Evolutionary conservation across 176 grass and related monocot genomes (phyloP).

Genomic region (Bothriochloa decipiens): DNA sequence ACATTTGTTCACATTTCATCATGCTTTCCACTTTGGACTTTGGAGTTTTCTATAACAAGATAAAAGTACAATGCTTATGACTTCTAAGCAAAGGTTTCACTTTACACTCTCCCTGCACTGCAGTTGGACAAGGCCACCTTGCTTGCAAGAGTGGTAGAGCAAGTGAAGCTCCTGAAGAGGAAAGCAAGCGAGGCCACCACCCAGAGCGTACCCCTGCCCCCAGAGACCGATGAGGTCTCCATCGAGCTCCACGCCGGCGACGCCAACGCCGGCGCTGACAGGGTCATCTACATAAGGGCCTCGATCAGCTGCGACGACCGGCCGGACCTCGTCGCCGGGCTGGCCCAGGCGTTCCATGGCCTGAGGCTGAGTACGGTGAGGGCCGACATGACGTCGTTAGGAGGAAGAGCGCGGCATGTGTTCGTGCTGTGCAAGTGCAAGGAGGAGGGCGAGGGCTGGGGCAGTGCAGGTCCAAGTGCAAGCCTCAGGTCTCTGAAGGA

Average conservation of each 20-base stretch:
- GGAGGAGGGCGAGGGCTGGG: slow-evolving; percentile 18
- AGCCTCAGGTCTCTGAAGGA: slow-evolving; percentile 50
- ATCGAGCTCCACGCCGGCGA: slow-evolving; percentile 30
- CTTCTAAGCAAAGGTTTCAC: neutral
- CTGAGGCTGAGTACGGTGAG: slow-evolving; percentile 46
- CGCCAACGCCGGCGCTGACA: neutral
- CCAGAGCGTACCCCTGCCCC: neutral
- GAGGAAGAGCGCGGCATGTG: slow-evolving; percentile 49
- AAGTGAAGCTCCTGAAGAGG: slow-evolving; percentile 66
- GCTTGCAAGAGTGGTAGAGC: slow-evolving; percentile 66
- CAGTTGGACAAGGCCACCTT: slow-evolving; percentile 83
- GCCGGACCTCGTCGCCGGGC: slow-evolving; percentile 45
- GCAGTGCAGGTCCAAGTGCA: neutral
- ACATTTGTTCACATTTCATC: slow-evolving; percentile 34
- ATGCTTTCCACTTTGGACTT: neutral
- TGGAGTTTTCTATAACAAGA: slow-evolving; percentile 12
- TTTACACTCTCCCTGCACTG: neutral
- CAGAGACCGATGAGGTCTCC: slow-evolving; percentile 45
- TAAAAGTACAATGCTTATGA: neutral
- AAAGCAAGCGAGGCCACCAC: slow-evolving; percentile 42
- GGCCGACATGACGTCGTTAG: slow-evolving; percentile 45
- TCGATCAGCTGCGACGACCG: slow-evolving; percentile 55
- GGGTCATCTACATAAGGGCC: slow-evolving; percentile 37
- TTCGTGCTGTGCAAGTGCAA: slow-evolving; percentile 40
- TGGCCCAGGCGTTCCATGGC: slow-evolving; percentile 41